Base-by-base conservation (phyloP, 106 monocot genomes). In the Platanthera zijinensis region DNA sequence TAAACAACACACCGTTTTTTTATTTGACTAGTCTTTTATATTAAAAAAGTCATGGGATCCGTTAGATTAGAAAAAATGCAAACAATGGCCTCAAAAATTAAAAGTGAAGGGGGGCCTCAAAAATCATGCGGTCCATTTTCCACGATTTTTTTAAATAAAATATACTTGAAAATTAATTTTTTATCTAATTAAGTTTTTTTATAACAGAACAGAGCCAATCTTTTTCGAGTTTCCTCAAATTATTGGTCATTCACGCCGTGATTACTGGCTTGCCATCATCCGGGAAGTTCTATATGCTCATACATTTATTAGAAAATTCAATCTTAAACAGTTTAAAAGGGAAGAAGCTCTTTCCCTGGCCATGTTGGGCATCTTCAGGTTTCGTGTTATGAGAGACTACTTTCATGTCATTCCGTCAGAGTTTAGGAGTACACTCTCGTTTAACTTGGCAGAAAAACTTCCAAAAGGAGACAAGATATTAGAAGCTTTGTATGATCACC, bases 391-490 rank as follows among this genome's bases (percentile, higher is more conserved):
- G 52, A 97, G 90, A 80, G 91, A 97, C 51, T 91, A 83, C 50
- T 94, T 97, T 50, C 87, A 89, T 84, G 69, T 89, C 46, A 74
- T 80, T 25, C 94, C 97, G 15, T 84, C 91, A 32, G 86, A 84
- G 67, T 86, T 88, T 74, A 97, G 85, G 77, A 86, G 87, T 8
- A 80, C 83, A 69, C 91, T 97, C 57, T 76, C 87, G 69, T 97
- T 97, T 78, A 91, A 84, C 81, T 86, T 97, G 69, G 80, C 91
- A 63, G 97, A 97, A 80, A 91, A 89, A 78, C 83, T 97, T 69
- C 93, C 93, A 61, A 97, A 91, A 80, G 96, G 97, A 77, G 97
- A 97, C 59, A 89, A 86, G 57, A 94, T 97, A 52, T 82, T 97
- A 80, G 87, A 89, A 49, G 90, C 97, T 79, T 86, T 97, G 48